Evolutionary conservation across 345 rosid species (phyloP), one percentile per base, ranked within the genome.

Genomic region (Rhodomyrtus tomentosa): DNA sequence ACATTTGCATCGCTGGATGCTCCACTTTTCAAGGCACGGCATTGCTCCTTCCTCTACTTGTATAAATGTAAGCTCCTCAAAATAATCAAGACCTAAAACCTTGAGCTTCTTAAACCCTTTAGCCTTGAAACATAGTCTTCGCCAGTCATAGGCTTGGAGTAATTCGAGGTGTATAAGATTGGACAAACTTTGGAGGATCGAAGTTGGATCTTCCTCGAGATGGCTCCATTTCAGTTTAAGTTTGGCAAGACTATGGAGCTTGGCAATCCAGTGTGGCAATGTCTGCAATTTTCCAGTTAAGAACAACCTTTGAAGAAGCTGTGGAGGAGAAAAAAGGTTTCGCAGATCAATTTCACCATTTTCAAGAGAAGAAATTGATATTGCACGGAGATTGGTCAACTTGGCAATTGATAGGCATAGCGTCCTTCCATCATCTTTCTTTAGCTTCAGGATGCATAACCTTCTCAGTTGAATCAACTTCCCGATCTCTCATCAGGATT

Each of bases 131-230:
- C 40, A 15, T 72, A 87, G 53, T 22, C 81, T 55, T 15, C 82
- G 54, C 56, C 89, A 87, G 27, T 82, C 84, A 51, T 73, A 83
- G 36, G 82, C 86, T 24, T 87, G 68, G 12, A 84, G 87, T 15
- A 89, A 49, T 62, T 89, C 87, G 3, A 89, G 85, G 55, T 87
- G 87, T 22, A 87, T 85, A 14, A 89, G 88, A 54, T 82, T 89
- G 18, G 88, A 85, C 55, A 86, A 55, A 40, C 32, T 52, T 51
- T 73, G 87, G 22, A 89, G 88, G n/a, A 84, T 27, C 14, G 54
- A 72, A 10, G 87, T 85, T 22, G 89, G 89, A 81, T 89, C 88
- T 51, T 81, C 48, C 72, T 84, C 24, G 25, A 89, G 83, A 6
- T 85, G 83, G 52, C 87, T 83, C 83, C 88, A 82, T 86, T 85